Evolutionary conservation across 2,329 filamentous ascomycete species (phyloP), one percentile per base, ranked within the genome.

Genomic region (Ophiostoma sp.): DNA sequence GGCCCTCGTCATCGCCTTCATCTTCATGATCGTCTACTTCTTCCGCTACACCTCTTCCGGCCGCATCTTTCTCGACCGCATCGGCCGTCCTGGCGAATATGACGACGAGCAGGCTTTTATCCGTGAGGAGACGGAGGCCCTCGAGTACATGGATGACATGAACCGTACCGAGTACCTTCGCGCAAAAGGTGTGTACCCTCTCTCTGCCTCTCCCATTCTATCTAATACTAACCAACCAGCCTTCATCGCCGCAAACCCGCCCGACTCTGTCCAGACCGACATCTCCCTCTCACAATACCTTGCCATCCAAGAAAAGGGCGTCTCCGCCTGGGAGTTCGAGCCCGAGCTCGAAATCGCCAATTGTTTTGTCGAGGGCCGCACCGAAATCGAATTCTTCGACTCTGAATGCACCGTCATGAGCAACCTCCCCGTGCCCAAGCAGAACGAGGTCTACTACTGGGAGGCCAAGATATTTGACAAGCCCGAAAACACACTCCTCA

Each of bases 371-470:
- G 94, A 99, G 80, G 94, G 83, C 57, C 88, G 95, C 74, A 99
- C 95, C 13, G 95, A 99, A 79, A 97, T 99, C 73, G 95, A 99
- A 79, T 99, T 99, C 81, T 99, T 96, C 77, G 95, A 99, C 80
- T 95, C 93, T 1, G 95, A 96, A 79, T 98, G 94, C 82, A 96
- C 94, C 75, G 95, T 98, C 73, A 93, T 97, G 83, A 96, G 91
- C 83, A 99, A 99, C 76, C 81, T 99, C 57, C 95, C 95, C 0
- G 93, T 99, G 8, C 95, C 95, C 17, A 99, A 99, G 78, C 95
- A 99, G 78, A 99, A 99, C 77, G 95, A 99, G 77, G 94, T 98
- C 13, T 99, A 99, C 80, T 99, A 99, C 80, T 99, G 95, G 95
- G 95, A 99, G 80, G 92, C 94, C 70, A 99, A 99, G 83, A 90